A percentile compares a stretch with the other conserved stretches of the same genome.
Conservation (phyloP, 2,329 filamentous ascomycete genomes). For the Trichoderma atrobrunneum region DNA sequence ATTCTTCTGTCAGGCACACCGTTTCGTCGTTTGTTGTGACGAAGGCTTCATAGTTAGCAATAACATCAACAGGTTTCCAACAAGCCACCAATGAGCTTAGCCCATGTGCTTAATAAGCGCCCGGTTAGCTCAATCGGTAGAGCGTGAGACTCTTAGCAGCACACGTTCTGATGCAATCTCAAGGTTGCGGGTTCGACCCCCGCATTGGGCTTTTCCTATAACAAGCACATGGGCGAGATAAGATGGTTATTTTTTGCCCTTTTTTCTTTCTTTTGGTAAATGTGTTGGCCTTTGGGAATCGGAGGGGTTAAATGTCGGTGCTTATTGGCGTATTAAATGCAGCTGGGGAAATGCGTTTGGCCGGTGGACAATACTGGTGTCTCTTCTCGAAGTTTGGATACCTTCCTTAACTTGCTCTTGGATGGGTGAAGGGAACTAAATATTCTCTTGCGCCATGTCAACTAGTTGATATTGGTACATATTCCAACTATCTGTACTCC, state of each 20-base stretch:
- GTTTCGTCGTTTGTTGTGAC: not conserved
- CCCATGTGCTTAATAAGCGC: not conserved
- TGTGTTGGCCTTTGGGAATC: not conserved
- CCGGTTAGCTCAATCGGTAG: constrained; percentile 50
- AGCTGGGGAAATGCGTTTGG: not conserved
- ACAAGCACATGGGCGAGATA: not conserved
- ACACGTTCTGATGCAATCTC: constrained; percentile 32
- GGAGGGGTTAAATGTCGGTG: not conserved
- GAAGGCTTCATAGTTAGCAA: not conserved
- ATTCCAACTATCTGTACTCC: not conserved
- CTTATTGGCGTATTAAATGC: not conserved
- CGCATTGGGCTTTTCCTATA: constrained; percentile 42
- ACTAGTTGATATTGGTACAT: not conserved
- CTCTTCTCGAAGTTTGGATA: not conserved
- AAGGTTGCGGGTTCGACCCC: constrained; percentile 56
- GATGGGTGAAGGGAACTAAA: not conserved
- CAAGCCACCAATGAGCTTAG: not conserved
- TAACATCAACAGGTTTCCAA: not conserved
- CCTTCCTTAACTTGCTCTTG: not conserved
- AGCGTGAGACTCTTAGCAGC: constrained; percentile 65
- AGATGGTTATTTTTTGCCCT: not conserved
- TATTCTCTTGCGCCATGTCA: not conserved
- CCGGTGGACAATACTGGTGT: not conserved
- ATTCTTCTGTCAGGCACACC: not conserved
- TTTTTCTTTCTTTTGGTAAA: not conserved